Percentiles rank a stretch among this genome's conserved stretches.
These are phyloP conservation scores for Thelonectria blattea DNA, from an alignment of 2,329 filamentous ascomycete species.

Conservation along the genomic window DNA sequence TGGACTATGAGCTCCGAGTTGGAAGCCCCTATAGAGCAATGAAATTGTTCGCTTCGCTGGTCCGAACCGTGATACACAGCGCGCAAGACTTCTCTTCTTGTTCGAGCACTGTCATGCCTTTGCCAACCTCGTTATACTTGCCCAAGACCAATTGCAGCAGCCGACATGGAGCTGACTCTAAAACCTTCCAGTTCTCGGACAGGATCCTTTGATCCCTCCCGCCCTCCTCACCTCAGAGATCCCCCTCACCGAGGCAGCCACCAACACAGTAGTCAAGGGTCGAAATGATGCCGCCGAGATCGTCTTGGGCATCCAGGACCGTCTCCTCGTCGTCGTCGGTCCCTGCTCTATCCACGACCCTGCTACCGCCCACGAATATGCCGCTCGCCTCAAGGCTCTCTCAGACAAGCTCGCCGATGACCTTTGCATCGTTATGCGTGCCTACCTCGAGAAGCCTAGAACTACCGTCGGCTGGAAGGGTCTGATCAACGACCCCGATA, in stretches of 20 bases:
- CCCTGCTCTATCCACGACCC: constrained; percentile 99
- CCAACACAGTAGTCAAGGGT: constrained; percentile 73
- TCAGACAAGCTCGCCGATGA: constrained; percentile 82
- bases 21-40: neutral
- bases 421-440: constrained; percentile 93
- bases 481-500: constrained; percentile 97
- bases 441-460: constrained; percentile 97
- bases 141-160: neutral
- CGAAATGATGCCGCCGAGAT: constrained; percentile 73
- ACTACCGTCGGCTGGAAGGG: constrained; percentile 99
- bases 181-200: constrained; percentile 75
- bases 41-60: neutral
- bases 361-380: constrained; percentile 85
- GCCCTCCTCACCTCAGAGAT: constrained; percentile 87
- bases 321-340: constrained; percentile 91
- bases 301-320: constrained; percentile 80
- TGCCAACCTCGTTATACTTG: neutral
- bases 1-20: neutral
- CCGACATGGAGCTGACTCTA: constrained; percentile 24
- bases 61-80: neutral
- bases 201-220: constrained; percentile 91
- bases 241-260: constrained; percentile 68
- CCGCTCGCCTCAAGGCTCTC: constrained; percentile 75
- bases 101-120: neutral
- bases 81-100: neutral